Evolutionary conservation across 306 rosid species (phyloP).

Genomic region (Cucurbita maxima): DNA sequence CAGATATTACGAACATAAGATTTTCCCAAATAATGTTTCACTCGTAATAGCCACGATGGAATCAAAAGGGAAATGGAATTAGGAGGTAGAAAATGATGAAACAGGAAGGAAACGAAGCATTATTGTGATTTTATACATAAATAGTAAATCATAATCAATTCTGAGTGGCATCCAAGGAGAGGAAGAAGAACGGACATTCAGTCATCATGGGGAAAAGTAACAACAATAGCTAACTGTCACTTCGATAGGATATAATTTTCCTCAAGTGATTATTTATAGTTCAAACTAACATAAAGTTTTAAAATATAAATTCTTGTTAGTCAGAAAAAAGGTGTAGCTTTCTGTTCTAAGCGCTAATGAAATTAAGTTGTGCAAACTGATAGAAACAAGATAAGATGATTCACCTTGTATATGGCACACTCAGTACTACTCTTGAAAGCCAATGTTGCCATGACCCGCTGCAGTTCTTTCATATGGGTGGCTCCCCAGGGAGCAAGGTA

Average conservation of each 20-base stretch:
- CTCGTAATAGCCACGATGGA: not conserved
- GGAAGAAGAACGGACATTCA: too few relatives aligned
- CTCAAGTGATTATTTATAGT: not conserved
- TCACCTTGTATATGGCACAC: constrained; percentile 80
- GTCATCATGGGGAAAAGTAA: too few relatives aligned
- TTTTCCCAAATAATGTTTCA: not conserved
- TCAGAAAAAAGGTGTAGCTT: not conserved
- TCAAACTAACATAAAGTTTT: not conserved
- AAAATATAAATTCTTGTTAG: not conserved
- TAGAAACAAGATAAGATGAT: not conserved
- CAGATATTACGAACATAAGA: not conserved
- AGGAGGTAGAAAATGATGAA: not conserved
- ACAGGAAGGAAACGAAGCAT: not conserved
- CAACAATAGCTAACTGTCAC: not conserved
- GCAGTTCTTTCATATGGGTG: constrained; percentile 78
- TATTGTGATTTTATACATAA: not conserved
- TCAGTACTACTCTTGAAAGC: constrained; percentile 79
- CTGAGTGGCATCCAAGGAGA: not conserved
- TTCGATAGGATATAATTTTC: not conserved
- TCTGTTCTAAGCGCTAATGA: not conserved
- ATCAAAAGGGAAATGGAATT: not conserved
- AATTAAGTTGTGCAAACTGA: too few relatives aligned
- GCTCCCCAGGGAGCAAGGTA: constrained; percentile 86
- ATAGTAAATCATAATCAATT: not conserved
- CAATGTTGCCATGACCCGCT: constrained; percentile 63